phyloP scores from a whole-genome alignment of 2,329 filamentous ascomycete species.

The Penicillium capsulatum region DNA sequence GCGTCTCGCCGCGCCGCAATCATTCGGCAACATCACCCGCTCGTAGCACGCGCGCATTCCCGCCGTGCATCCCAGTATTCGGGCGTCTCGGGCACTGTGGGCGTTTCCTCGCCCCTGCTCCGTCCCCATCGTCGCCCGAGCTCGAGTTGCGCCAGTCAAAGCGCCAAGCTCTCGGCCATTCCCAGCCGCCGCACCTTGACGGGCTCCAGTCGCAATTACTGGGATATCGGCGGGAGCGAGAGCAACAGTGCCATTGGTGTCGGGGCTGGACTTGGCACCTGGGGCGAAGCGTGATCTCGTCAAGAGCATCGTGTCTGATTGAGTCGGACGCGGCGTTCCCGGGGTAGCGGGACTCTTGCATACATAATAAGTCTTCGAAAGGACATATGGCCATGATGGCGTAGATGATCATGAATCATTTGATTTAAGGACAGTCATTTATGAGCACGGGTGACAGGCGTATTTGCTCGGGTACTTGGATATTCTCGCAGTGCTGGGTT shows the following conservation, averaged over 20 bases:
- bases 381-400: too few species aligned
- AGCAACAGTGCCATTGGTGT: slow-evolving; percentile 69
- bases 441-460: too few species aligned
- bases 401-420: too few species aligned
- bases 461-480: too few species aligned
- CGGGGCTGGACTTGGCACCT: slow-evolving; percentile 68
- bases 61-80: slow-evolving; percentile 44
- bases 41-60: slow-evolving; percentile 59
- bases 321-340: too few species aligned
- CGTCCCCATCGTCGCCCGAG: slow-evolving; percentile 46
- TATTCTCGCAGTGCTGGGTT: too few species aligned
- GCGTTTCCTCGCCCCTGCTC: slow-evolving; percentile 32
- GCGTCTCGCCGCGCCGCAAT: slow-evolving; percentile 72
- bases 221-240: slow-evolving; percentile 81
- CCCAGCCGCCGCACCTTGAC: slow-evolving; percentile 55
- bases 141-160: slow-evolving; percentile 82
- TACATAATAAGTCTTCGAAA: too few species aligned
- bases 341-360: too few species aligned
- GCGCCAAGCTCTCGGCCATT: slow-evolving; percentile 69
- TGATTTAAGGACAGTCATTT: too few species aligned
- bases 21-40: slow-evolving; percentile 82
- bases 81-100: slow-evolving; percentile 23
- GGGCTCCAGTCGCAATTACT: slow-evolving; percentile 77
- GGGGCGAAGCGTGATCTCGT: slow-evolving; percentile 63
- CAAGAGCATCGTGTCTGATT: too few species aligned